Conservation (phyloP, 371 early-diverging fungal genomes). For the Basidiobolus heterosporus region DNA sequence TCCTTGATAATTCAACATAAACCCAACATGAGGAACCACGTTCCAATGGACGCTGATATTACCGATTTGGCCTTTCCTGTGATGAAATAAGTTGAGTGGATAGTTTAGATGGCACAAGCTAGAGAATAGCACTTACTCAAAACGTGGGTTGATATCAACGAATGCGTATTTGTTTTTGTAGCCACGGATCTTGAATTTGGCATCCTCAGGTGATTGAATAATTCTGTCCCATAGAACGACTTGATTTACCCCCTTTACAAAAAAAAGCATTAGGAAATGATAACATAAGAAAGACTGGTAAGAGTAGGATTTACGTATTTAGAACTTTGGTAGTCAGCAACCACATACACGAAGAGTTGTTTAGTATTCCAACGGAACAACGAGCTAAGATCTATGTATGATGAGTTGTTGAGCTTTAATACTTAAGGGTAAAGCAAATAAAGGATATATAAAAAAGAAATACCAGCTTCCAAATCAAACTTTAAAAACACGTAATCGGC, state of each 20-base stretch:
- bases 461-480: slow-evolving; percentile 6
- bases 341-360: slow-evolving; percentile 74
- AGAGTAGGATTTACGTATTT: slow-evolving; percentile 24
- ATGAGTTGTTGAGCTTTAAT: too few relatives aligned
- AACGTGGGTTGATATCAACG: slow-evolving; percentile 29
- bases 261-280: background rate
- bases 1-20: slow-evolving; percentile 14
- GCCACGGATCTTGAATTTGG: slow-evolving; percentile 33
- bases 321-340: slow-evolving; percentile 64
- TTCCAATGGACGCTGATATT: slow-evolving; percentile 57
- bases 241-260: slow-evolving; percentile 41
- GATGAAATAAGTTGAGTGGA: background rate
- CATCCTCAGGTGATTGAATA: slow-evolving; percentile 49
- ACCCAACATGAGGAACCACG: slow-evolving; percentile 73
- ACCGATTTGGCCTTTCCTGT: slow-evolving; percentile 2
- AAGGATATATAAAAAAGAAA: too few relatives aligned
- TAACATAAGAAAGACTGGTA: background rate
- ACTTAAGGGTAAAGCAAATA: too few relatives aligned
- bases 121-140: slow-evolving; percentile 1
- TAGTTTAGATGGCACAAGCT: too few relatives aligned
- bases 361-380: slow-evolving; percentile 95
- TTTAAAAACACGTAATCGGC: background rate
- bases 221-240: slow-evolving; percentile 87
- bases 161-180: slow-evolving; percentile 59
- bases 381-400: slow-evolving; percentile 56